Base-by-base conservation (phyloP, 306 rosid species). In the Rubus parviflorus region DNA sequence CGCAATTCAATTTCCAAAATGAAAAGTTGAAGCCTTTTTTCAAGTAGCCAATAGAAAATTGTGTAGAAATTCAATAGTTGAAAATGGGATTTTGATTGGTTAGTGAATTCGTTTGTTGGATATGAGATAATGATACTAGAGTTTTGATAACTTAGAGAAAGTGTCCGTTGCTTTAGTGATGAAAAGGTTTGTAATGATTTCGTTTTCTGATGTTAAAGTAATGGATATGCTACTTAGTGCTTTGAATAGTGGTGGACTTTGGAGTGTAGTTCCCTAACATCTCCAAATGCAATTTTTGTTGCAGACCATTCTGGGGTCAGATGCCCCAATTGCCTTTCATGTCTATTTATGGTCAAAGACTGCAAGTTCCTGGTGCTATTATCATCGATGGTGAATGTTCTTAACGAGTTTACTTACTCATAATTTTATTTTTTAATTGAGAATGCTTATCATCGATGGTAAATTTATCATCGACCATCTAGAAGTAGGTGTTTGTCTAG, bases 321-420 rank as follows among this genome's bases (percentile, higher is more conserved):
- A 56, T 81, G 76, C 79, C 86, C 43, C 88, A 86, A 16, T 71
- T 94, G 67, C 82, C 91, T 9, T 89, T 87, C 76, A 90, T 83
- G 89, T 45, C 75, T 67, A 88, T 90, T 15, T 89, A 89, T 85
- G 78, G 91, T 52, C 89, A 86, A 80, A 83, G 97, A 72, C 79
- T 67, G 57, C 86, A 74, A 68, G 92, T 88, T 58, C 97, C 92
- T 25, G 97, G 95, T 77, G 81, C 95, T 60, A 72, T 90, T 63
- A 84, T 94, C 61, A 94, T 94, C 12, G 98, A 94, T 76, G 98
- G 97, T 94, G 72, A 84, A 88, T 70, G 68, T 49, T 25, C 25
- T 37, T 23, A 42, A 14, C 23, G 5, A 22, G 42, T 11, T 16
- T 51, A 47, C 17, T 19, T 22, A 23, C 16, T 72, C 30, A 37